Evolutionary conservation across 2,329 filamentous ascomycete genomes (phyloP).

Genomic region (Colletotrichum liriopes): DNA sequence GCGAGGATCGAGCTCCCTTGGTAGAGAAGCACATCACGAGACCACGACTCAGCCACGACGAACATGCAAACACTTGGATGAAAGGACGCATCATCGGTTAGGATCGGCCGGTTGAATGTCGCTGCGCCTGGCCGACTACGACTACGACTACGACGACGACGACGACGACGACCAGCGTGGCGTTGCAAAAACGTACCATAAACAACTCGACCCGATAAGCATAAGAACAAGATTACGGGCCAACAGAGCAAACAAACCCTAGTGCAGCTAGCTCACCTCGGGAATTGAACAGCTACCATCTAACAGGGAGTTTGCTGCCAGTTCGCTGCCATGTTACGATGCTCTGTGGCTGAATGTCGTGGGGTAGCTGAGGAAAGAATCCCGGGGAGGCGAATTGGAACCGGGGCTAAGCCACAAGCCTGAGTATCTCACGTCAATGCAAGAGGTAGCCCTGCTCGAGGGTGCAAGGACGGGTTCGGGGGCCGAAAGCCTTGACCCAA

Average conservation of each 20-base stretch:
- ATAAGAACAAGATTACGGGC: background rate
- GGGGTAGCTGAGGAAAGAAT: background rate
- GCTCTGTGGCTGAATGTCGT: background rate
- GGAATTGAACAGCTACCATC: no score
- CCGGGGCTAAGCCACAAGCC: constrained; percentile 7
- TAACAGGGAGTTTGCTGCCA: background rate
- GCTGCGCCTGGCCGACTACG: background rate
- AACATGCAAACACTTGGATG: background rate
- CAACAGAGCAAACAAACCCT: background rate
- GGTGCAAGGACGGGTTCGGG: background rate
- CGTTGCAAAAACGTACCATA: no score
- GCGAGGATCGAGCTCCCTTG: background rate
- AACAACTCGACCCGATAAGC: no score
- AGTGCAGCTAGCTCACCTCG: background rate
- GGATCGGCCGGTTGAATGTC: background rate
- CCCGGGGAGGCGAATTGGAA: background rate
- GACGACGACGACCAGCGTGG: background rate
- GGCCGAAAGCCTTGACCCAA: background rate
- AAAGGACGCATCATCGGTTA: background rate
- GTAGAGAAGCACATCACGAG: background rate
- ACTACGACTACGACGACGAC: background rate
- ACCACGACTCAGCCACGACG: background rate
- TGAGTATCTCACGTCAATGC: background rate
- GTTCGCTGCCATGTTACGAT: background rate
- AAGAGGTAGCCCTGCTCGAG: background rate